These are phyloP conservation scores for Cynanchum wilfordii DNA, from an alignment of 257 asterid genomes.

Conservation along the genomic window DNA sequence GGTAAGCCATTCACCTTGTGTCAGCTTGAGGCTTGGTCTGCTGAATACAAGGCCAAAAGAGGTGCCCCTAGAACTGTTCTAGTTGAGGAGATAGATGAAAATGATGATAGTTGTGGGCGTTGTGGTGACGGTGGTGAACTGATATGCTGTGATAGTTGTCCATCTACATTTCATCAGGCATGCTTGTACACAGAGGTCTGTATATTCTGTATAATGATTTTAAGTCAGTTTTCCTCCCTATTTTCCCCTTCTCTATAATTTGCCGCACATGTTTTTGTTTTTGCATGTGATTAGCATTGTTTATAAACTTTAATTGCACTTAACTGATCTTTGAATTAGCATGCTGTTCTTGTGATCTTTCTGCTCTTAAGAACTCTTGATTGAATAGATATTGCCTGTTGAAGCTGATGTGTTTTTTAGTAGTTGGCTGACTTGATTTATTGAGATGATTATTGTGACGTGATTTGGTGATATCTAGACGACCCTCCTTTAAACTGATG, in stretches of 20 bases:
- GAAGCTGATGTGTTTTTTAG: not conserved
- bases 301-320: not conserved
- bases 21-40: constrained; percentile 98
- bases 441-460: not conserved
- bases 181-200: constrained; percentile 86
- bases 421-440: not conserved
- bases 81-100: constrained; percentile 70
- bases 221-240: constrained; percentile 7
- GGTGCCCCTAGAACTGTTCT: constrained; percentile 43
- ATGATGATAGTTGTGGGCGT: constrained; percentile 97
- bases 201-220: constrained; percentile 15
- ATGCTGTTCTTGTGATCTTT: not conserved
- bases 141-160: constrained; percentile 95
- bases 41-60: constrained; percentile 71
- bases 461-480: not conserved
- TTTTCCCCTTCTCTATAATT: not conserved
- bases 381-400: not conserved
- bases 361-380: not conserved
- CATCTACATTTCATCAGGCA: constrained; percentile 94
- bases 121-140: constrained; percentile 97
- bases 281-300: not conserved
- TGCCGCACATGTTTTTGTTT: not conserved
- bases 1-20: constrained; percentile 78
- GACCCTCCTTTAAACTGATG: not conserved
- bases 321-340: not conserved